These are phyloP conservation scores for Xylaria cubensis DNA, from an alignment of 495 filamentous ascomycete species.

Conservation along the genomic window DNA sequence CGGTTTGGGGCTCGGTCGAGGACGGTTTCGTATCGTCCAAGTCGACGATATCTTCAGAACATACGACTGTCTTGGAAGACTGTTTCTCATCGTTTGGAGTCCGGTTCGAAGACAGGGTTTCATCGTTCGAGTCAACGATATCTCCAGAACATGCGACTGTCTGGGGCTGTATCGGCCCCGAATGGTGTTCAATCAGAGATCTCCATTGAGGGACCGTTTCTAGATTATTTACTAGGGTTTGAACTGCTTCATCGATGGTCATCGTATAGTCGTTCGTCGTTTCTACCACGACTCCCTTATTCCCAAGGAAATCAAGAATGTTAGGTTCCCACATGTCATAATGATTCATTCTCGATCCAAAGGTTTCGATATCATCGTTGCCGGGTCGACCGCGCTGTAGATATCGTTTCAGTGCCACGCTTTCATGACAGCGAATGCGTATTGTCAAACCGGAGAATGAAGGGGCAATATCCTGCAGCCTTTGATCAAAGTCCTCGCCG, in stretches of 20 bases:
- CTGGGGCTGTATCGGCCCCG: neutral
- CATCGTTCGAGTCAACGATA: neutral
- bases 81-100: too few relatives aligned
- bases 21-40: too few relatives aligned
- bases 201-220: neutral
- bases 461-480: neutral
- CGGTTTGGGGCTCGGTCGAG: too few relatives aligned
- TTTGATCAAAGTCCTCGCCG: neutral
- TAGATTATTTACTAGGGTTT: neutral
- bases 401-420: neutral
- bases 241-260: neutral
- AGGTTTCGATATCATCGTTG: neutral
- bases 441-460: slow-evolving; percentile 1
- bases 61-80: neutral
- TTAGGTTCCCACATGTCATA: neutral
- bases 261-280: neutral
- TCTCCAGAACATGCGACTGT: neutral
- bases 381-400: neutral
- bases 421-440: neutral
- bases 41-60: neutral
- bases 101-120: neutral
- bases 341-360: neutral
- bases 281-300: neutral
- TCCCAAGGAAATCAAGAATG: neutral
- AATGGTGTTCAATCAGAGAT: neutral